Base-by-base conservation (phyloP, 2,329 filamentous ascomycete genomes). In the Hypoxylon sp. region DNA sequence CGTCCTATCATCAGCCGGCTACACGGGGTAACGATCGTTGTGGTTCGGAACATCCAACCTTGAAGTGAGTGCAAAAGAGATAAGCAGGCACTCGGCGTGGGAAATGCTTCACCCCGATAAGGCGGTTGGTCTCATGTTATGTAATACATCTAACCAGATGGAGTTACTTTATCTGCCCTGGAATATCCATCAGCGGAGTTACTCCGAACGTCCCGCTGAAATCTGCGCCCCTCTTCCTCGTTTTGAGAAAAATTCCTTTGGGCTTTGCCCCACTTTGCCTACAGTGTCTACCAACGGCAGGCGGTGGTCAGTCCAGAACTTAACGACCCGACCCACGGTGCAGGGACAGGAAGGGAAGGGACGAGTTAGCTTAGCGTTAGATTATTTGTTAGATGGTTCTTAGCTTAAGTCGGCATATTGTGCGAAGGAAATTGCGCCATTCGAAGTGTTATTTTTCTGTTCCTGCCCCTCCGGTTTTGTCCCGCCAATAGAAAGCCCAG, bases 371-470 rank as follows among this genome's bases (percentile, higher is more conserved):
- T 46, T 56, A 62, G 59, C 59, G 46, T 56, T 51, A 57, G 19
- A 21, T 64, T 32, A 50, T 52, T 53, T 17, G 46, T 45, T 43
- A 49, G 23, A 13, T 41, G 49, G 30, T 25, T 59, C 25, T 52
- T 67, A 64, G 51, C 34, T 61, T 48, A 49, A 21, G 59, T 70
- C 64, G 64, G 67, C 57, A 65, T 60, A 70, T 70, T 65, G 61
- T 67, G 38, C 60, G 43, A 56, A 46, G 48, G 50, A 62, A 60
- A 70, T 70, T 70, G 68, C 68, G 68, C 68, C 68, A 70, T 70
- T 59, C 61, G 9, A 51, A 25, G 17, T 50, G 34, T 57, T 62
- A 56, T 65, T 61, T 61, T 60, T 52, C 43, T 46, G 43, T 60
- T 63, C 66, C 66, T 63, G 67, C 67, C 67, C 64, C 65, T 61